phyloP scores from a whole-genome alignment of 177 flowering plant genomes.

The Vitis hybrid region DNA sequence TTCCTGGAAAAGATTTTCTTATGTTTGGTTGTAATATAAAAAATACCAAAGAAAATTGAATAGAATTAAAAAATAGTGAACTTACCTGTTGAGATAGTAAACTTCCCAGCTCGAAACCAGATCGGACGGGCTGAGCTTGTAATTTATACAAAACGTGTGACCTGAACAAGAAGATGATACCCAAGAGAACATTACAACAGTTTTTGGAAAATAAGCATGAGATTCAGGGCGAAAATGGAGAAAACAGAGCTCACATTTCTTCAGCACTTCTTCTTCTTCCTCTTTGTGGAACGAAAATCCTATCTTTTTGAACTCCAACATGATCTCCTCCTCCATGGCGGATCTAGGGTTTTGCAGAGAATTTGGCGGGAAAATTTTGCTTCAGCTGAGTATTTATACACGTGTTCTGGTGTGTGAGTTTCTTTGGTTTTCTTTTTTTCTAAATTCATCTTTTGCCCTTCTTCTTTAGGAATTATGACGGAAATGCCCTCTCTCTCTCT shows the following conservation, averaged over 20 bases:
- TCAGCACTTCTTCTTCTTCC: constrained; percentile 60
- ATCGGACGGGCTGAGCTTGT: constrained; percentile 73
- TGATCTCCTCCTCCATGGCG: constrained; percentile 80
- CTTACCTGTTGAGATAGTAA: constrained; percentile 73
- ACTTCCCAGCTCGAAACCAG: constrained; percentile 90
- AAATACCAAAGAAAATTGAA: no score
- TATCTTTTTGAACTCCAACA: constrained; percentile 57
- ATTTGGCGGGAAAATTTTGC: no score
- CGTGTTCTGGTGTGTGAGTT: no score
- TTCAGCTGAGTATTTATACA: no score
- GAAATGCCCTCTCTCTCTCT: no score
- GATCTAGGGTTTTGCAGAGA: no score
- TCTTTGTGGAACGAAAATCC: constrained; percentile 61
- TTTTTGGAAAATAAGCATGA: constrained; percentile 2
- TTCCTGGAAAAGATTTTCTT: no score
- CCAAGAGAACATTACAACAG: not conserved
- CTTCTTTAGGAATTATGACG: no score
- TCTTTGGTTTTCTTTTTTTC: no score
- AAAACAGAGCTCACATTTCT: constrained; percentile 58
- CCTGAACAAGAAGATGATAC: constrained; percentile 42
- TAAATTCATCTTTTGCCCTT: no score
- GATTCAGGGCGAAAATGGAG: not conserved
- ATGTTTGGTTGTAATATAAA: no score
- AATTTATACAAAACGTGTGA: constrained; percentile 76
- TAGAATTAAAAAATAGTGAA: no score